Evolutionary conservation across 257 asterid species (phyloP).

Genomic region (Nemophila menziesii): DNA sequence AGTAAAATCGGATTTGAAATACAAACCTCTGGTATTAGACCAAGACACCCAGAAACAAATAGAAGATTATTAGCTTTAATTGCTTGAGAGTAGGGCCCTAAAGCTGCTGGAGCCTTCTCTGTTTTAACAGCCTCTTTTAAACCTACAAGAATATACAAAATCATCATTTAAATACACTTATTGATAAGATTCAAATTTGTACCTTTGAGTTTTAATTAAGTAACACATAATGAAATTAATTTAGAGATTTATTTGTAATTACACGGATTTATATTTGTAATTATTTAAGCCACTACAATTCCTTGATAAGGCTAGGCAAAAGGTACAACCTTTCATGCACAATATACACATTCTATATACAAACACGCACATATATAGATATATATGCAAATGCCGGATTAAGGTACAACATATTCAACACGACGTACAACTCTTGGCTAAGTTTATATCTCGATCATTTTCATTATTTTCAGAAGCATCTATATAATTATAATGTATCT

Average conservation of each 20-base stretch:
- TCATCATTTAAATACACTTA: background rate
- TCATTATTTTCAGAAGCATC: no score
- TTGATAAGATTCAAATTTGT: no score
- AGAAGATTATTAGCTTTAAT: slow-evolving; percentile 70
- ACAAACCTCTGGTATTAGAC: slow-evolving; percentile 72
- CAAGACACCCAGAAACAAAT: slow-evolving; percentile 64
- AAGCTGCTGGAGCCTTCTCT: slow-evolving; percentile 87
- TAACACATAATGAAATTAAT: no score
- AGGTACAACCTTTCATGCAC: slow-evolving; percentile 2
- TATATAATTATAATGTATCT: no score
- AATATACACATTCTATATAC: background rate
- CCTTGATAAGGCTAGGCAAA: background rate
- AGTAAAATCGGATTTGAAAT: background rate
- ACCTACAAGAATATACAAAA: slow-evolving; percentile 6
- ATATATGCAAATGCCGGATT: no score
- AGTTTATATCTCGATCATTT: no score
- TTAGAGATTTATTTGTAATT: no score
- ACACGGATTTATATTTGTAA: background rate
- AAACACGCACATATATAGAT: background rate
- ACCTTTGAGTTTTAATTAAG: no score
- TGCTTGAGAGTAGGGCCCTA: slow-evolving; percentile 97
- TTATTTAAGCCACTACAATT: no score
- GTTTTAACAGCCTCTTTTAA: slow-evolving; percentile 69
- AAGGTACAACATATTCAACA: no score
- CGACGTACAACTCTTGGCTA: no score